Base-by-base conservation (phyloP, 139 green algal species). In the Volvox africanus region DNA sequence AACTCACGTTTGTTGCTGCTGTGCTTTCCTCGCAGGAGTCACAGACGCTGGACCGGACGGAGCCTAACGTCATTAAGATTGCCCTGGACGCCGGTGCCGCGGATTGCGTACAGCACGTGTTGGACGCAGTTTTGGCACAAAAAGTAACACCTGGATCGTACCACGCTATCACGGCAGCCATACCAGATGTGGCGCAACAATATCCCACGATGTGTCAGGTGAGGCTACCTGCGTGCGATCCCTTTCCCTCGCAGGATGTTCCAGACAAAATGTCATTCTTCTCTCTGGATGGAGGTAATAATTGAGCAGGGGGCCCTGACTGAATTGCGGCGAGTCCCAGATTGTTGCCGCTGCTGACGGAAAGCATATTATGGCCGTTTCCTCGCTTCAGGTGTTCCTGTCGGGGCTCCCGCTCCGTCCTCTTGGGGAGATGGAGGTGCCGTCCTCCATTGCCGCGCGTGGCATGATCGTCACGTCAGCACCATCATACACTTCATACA, bases 81-180 rank as follows among this genome's bases (percentile, higher is more conserved):
- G 92, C 92, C 5, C 83, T 94, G 65, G 44, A 82, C 13, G 92
- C 82, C 14, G 91, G 80, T 76, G 87, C 71, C 6, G 92, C 81
- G 14, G 92, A 94, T 50, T 94, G 92, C 69, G 92, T 94, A 80
- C 50, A 86, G 61, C 89, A 93, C 87, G 62, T 94, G 19, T 76
- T 94, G 86, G 89, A 92, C 22, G 92, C 92, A 1, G 92, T 94
- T 33, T 77, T 94, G 55, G 81, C 61, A 28, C 80, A 94, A 30
- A 94, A 94, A 86, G 92, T 94, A 86, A 93, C 89, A 9, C 80
- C 81, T 44, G 92, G 92, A 16, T 94, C 92, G 11, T 94, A 92
- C 82, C 81, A 89, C 75, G 86, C 89, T 82, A 92, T 94, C 78
- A 94, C 86, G 0, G 21, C 32, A 19, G 92, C 89, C 61, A 77